phyloP scores from a whole-genome alignment of 495 filamentous ascomycete genomes.

The Ramalina peruviana region DNA sequence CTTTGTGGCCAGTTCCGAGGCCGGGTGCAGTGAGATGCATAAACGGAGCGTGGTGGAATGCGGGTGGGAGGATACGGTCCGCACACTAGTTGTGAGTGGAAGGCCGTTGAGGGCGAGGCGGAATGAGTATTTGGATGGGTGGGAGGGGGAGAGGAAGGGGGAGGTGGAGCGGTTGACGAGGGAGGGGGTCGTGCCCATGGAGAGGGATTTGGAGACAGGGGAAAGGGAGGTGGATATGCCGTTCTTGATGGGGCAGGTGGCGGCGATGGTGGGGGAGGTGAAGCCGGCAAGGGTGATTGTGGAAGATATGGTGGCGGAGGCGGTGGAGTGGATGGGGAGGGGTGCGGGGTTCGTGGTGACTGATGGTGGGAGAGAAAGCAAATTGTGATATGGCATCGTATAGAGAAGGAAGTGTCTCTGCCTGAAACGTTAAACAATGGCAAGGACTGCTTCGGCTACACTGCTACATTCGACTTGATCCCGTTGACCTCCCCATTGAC shows the following conservation, averaged over 20 bases:
- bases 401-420: neutral
- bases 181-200: constrained; percentile 61
- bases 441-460: constrained; percentile 12
- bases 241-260: constrained; percentile 89
- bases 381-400: constrained; percentile 7
- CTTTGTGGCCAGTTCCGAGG: constrained; percentile 68
- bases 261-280: constrained; percentile 56
- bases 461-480: constrained; percentile 22
- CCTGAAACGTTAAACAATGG: too few species aligned
- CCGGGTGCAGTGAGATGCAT: constrained; percentile 60
- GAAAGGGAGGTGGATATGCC: constrained; percentile 60
- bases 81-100: constrained; percentile 67
- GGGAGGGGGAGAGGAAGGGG: constrained; percentile 55
- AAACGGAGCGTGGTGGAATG: constrained; percentile 70
- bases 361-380: constrained; percentile 9
- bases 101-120: constrained; percentile 64
- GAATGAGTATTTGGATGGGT: constrained; percentile 68
- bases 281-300: constrained; percentile 73
- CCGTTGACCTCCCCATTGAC: constrained; percentile 31
- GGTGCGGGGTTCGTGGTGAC: constrained; percentile 24
- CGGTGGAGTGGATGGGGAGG: constrained; percentile 49
- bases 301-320: constrained; percentile 72
- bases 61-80: constrained; percentile 55
- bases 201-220: constrained; percentile 56
- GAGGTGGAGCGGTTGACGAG: constrained; percentile 59